Base-by-base conservation (phyloP, 371 early-diverging fungal genomes). In the Nematocida parisii region DNA sequence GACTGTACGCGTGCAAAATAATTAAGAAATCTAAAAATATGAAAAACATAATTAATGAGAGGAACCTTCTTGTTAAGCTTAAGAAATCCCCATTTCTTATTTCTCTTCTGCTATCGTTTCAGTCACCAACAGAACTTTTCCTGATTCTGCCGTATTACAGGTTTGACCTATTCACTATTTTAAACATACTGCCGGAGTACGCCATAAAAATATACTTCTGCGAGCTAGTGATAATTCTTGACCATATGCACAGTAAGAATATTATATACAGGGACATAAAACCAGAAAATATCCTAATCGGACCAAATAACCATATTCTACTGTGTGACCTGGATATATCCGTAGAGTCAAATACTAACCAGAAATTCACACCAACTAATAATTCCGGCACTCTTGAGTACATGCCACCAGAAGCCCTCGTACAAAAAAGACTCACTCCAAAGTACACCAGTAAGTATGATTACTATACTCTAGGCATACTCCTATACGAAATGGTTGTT, bases 261-360 rank as follows among this genome's bases (percentile, higher is more conserved):
- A 96, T 98, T 81, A 94, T 97, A 67, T 98, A 99, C 86, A 90
- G 98, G 70, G 94, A 96, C 87, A 94, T 98, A 84, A 96, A 96
- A 81, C 97, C 94, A n/a, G 93, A 92, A 66, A 95, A 95, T 82
- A 92, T 95, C 67, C 88, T 96, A 66, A 91, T 98, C 9, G 94
- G 95, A 86, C 90, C 91, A 47, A 72, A 86, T 11, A 39, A 83
- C 7, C 84, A 88, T 52, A 77, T 88, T 47, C 84, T 85, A 42
- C 73, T 88, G 33, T 84, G 86, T 57, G 88, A 88, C 66, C 86
- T 88, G 62, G 72, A 82, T 22, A 60, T 66, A 90, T 90, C 87
- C 92, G 93, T 75, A 89, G 89, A 54, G 24, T 39, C 56, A 4
- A 39, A 80, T 27, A 74, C 27, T 40, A 27, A 15, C 11, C n/a